Conservation (phyloP, 1,139 yeast genomes). For the Candida anutae region DNA sequence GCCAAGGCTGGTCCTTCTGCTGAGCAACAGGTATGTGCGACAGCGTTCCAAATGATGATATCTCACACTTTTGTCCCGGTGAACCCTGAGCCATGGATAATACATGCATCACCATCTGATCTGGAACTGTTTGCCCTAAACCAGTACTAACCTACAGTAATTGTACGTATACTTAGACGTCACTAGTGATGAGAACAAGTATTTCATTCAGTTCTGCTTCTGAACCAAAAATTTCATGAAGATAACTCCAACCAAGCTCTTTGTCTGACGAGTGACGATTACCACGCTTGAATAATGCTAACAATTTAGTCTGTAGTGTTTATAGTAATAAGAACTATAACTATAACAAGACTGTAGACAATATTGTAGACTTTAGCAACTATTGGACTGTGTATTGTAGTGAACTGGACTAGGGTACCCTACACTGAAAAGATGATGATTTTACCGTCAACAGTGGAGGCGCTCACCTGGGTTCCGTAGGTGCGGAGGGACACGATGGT, state of each 20-base stretch:
- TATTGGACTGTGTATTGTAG: slow-evolving; percentile 1
- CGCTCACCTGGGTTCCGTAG: slow-evolving; percentile 41
- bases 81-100: slow-evolving; percentile 61
- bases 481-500: slow-evolving; percentile 72
- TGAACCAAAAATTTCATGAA: slow-evolving; percentile 61
- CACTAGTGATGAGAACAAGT: slow-evolving; percentile 49
- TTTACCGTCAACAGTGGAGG: slow-evolving; percentile 77
- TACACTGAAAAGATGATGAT: slow-evolving; percentile 18
- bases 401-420: slow-evolving; percentile 8
- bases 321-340: background rate
- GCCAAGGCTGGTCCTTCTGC: no score
- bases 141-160: background rate
- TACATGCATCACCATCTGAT: slow-evolving; percentile 95
- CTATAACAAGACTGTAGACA: background rate
- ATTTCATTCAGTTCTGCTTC: slow-evolving; percentile 79
- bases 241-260: slow-evolving; percentile 48
- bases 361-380: slow-evolving; percentile 4
- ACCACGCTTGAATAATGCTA: background rate
- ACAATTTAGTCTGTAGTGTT: no score
- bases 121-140: slow-evolving; percentile 1
- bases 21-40: no score
- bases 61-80: slow-evolving; percentile 46
- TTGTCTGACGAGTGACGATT: background rate
- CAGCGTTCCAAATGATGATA: slow-evolving; percentile 26
- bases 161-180: background rate